phyloP scores from a whole-genome alignment of 1,284 basidiomycete species.

The Rhodotorula glutinis region DNA sequence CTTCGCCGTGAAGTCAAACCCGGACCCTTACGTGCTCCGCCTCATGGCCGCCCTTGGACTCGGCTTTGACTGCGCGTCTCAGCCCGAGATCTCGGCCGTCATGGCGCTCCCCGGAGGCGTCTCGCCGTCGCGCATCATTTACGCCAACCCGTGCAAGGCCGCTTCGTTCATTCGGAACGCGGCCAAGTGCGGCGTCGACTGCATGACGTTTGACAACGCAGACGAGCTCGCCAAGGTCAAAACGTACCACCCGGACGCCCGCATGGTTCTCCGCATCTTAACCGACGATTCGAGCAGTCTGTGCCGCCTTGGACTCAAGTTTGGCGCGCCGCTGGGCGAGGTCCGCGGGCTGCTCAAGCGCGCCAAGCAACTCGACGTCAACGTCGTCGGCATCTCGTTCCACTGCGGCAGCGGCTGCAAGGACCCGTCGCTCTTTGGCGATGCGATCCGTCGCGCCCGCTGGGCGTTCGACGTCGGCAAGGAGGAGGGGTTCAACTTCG shows the following conservation, averaged over 20 bases:
- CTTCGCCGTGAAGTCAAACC: slow-evolving; percentile 97
- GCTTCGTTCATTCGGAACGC: slow-evolving; percentile 87
- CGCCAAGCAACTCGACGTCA: slow-evolving; percentile 73
- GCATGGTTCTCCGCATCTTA: slow-evolving; percentile 88
- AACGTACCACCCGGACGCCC: slow-evolving; percentile 73
- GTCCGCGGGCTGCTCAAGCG: slow-evolving; percentile 76
- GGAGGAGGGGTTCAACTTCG: slow-evolving; percentile 76
- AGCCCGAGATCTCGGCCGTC: slow-evolving; percentile 84
- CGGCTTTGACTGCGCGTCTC: slow-evolving; percentile 98
- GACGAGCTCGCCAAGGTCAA: slow-evolving; percentile 98
- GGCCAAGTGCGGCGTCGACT: slow-evolving; percentile 70
- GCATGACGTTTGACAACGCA: slow-evolving; percentile 97
- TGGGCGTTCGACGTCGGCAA: slow-evolving; percentile 81
- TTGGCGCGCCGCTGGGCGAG: slow-evolving; percentile 82
- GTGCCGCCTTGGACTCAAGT: slow-evolving; percentile 92
- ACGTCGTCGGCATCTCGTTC: slow-evolving; percentile 94
- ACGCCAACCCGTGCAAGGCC: slow-evolving; percentile 99
- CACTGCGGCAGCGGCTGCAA: slow-evolving; percentile 97
- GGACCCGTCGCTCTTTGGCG: slow-evolving; percentile 82
- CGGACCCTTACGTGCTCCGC: slow-evolving; percentile 88
- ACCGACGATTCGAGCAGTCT: slow-evolving; percentile 95
- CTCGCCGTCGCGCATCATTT: slow-evolving; percentile 79
- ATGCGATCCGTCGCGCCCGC: slow-evolving; percentile 81
- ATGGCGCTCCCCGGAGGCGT: slow-evolving; percentile 62
- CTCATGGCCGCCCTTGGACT: slow-evolving; percentile 83